Percentiles rank a stretch among this genome's conserved stretches.
Conservation (phyloP, 2,329 filamentous ascomycete species). For the Colletotrichum eleusines region DNA sequence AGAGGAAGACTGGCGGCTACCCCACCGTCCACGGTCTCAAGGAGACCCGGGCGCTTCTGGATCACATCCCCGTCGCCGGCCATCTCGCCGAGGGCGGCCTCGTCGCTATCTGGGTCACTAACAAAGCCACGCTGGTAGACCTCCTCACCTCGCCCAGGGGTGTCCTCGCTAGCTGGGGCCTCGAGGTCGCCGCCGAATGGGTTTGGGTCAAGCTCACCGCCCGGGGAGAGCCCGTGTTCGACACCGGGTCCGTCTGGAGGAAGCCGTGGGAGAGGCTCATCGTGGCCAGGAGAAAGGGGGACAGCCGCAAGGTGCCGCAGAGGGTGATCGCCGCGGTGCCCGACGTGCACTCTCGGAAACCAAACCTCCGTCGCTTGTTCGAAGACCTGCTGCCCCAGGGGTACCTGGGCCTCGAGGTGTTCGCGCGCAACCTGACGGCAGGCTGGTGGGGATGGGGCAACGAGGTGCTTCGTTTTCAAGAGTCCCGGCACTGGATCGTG, state of each 20-base stretch:
- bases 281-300: slow-evolving; percentile 63
- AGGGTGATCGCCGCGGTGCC: slow-evolving; percentile 78
- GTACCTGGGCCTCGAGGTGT: slow-evolving; percentile 78
- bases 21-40: slow-evolving; percentile 58
- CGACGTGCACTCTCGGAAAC: slow-evolving; percentile 84
- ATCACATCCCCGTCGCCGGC: slow-evolving; percentile 66
- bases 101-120: slow-evolving; percentile 83
- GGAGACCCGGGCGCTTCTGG: slow-evolving; percentile 64
- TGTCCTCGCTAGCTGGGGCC: slow-evolving; percentile 75
- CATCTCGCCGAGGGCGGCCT: slow-evolving; percentile 67
- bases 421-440: slow-evolving; percentile 78
- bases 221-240: slow-evolving; percentile 72
- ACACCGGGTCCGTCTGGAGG: slow-evolving; percentile 71
- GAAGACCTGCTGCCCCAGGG: slow-evolving; percentile 63
- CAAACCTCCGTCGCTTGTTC: slow-evolving; percentile 74
- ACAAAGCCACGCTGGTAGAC: slow-evolving; percentile 71
- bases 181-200: slow-evolving; percentile 78
- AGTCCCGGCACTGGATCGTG: slow-evolving; percentile 62
- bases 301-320: slow-evolving; percentile 48
- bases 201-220: slow-evolving; percentile 81
- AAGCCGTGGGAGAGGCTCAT: slow-evolving; percentile 83
- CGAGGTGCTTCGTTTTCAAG: slow-evolving; percentile 78
- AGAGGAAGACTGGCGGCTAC: slow-evolving; percentile 67
- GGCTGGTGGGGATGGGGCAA: slow-evolving; percentile 87
- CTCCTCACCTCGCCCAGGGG: slow-evolving; percentile 65